A percentile compares a stretch with the other conserved stretches of the same genome.
Conservation (phyloP, 805 yeast genomes). For the Kodamaea jinghongensis region DNA sequence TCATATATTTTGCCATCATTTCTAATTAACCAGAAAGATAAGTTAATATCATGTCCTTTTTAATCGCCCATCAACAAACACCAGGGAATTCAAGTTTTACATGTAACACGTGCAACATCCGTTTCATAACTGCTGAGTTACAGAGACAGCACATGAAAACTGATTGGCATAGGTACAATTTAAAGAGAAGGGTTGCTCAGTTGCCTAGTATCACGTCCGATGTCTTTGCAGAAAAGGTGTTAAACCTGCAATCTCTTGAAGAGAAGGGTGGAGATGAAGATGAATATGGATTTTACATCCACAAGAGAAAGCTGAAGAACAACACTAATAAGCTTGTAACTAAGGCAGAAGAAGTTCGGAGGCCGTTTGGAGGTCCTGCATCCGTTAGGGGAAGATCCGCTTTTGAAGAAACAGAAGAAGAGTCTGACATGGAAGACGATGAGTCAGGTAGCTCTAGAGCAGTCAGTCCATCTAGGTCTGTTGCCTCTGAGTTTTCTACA, state of each 20-base stretch:
- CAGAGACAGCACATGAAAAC: slow-evolving; percentile 95
- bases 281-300: slow-evolving; percentile 52
- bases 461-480: slow-evolving; percentile 53
- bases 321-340: slow-evolving; percentile 31
- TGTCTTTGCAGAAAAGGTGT: slow-evolving; percentile 65
- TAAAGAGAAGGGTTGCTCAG: slow-evolving; percentile 86
- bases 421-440: slow-evolving; percentile 24
- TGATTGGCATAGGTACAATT: slow-evolving; percentile 96
- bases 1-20: slow-evolving; percentile 1
- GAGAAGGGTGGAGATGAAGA: slow-evolving; percentile 39
- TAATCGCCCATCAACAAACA: slow-evolving; percentile 25
- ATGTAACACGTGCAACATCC: slow-evolving; percentile 85
- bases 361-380: slow-evolving; percentile 21
- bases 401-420: slow-evolving; percentile 31
- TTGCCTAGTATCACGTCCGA: slow-evolving; percentile 45
- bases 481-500: slow-evolving; percentile 52
- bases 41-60: slow-evolving; percentile 8
- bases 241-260: slow-evolving; percentile 17
- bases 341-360: slow-evolving; percentile 29
- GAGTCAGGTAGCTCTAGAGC: slow-evolving; percentile 26
- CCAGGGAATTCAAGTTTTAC: slow-evolving; percentile 43
- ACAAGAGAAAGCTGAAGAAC: slow-evolving; percentile 21
- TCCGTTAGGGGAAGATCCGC: slow-evolving; percentile 37
- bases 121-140: slow-evolving; percentile 74
- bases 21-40: not conserved